Conservation (phyloP, 139 green algal species). For the Axilococcus clingmanii region DNA sequence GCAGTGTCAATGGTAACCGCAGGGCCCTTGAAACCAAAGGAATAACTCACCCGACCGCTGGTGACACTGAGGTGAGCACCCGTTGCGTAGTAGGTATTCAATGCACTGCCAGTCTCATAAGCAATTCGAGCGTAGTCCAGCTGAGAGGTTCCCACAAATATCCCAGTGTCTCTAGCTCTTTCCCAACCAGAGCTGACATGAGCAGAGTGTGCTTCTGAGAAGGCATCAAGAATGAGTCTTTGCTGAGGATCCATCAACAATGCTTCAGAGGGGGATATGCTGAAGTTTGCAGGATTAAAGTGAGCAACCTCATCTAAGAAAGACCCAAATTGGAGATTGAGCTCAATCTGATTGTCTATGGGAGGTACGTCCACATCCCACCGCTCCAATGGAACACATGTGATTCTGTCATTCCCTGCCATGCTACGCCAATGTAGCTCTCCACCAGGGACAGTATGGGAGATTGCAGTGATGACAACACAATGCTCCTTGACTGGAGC, state of each 20-base stretch:
- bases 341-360: slow-evolving; percentile 6
- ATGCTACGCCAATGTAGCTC: slow-evolving; percentile 2
- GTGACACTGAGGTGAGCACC: slow-evolving; percentile 25
- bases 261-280: slow-evolving; percentile 39
- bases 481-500: background rate
- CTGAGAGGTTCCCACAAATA: slow-evolving; percentile 72
- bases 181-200: background rate
- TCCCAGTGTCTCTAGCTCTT: slow-evolving; percentile 22
- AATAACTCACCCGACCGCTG: slow-evolving; percentile 60
- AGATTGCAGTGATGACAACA: slow-evolving; percentile 8
- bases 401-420: slow-evolving; percentile 21
- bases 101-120: slow-evolving; percentile 14
- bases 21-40: slow-evolving; percentile 53
- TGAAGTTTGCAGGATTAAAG: slow-evolving; percentile 43
- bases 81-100: slow-evolving; percentile 21
- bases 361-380: slow-evolving; percentile 36
- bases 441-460: slow-evolving; percentile 18
- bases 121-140: slow-evolving; percentile 57
- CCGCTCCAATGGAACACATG: slow-evolving; percentile 31
- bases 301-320: slow-evolving; percentile 36
- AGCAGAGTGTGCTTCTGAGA: slow-evolving; percentile 14
- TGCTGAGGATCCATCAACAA: slow-evolving; percentile 72
- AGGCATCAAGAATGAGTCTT: slow-evolving; percentile 48
- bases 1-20: slow-evolving; percentile 71
- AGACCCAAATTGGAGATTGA: slow-evolving; percentile 42